Percentiles rank a stretch among this genome's conserved stretches.
These are phyloP conservation scores for Penicillium cosmopolitanum DNA, from an alignment of 495 filamentous ascomycete species.

Conservation along the genomic window DNA sequence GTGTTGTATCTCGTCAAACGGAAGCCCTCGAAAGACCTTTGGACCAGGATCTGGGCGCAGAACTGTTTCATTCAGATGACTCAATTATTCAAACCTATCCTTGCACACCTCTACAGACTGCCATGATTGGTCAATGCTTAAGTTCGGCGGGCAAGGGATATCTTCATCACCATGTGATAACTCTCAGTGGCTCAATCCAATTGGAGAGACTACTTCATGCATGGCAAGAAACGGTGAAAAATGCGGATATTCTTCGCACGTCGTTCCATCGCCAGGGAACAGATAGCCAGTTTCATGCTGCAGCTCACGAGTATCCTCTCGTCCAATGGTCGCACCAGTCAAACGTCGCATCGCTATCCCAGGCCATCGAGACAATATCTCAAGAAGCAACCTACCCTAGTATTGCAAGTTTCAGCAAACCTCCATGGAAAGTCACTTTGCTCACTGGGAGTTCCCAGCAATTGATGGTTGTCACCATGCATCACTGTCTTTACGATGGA, in stretches of 20 bases:
- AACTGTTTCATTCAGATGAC: not conserved
- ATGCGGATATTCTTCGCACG: constrained; percentile 29
- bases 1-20: not conserved
- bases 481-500: constrained; percentile 81
- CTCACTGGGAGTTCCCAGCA: constrained; percentile 12
- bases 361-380: not conserved
- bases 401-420: not conserved
- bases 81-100: constrained; percentile 19
- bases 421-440: constrained; percentile 1
- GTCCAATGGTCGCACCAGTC: constrained; percentile 1
- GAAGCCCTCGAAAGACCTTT: not conserved
- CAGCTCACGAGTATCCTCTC: constrained; percentile 10
- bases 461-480: constrained; percentile 60
- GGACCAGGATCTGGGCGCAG: not conserved
- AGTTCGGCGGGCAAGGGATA: constrained; percentile 27
- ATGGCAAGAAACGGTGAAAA: not conserved
- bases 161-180: constrained; percentile 29
- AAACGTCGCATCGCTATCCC: not conserved
- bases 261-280: constrained; percentile 21
- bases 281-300: constrained; percentile 16
- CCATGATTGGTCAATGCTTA: constrained; percentile 32
- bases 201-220: not conserved
- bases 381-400: not conserved
- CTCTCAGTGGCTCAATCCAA: constrained; percentile 7
- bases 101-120: constrained; percentile 34